Base-by-base conservation (phyloP, 441 rosid genomes). In the Mallotus japonicus region DNA sequence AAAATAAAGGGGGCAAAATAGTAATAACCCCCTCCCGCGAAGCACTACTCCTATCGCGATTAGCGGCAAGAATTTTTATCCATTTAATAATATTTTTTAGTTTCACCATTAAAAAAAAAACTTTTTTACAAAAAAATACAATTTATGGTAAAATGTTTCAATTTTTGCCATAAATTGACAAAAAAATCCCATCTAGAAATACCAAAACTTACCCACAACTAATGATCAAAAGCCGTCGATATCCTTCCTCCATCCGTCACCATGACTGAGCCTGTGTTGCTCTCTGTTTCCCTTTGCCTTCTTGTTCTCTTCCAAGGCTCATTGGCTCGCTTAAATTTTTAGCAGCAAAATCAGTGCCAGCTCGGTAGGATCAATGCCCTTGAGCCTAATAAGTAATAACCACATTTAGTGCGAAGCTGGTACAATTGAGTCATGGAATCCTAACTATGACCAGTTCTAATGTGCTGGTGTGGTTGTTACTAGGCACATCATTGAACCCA, bases 341-440 rank as follows among this genome's bases (percentile, higher is more conserved):
- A 58, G 51, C 75, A 65, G 71, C 82, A 47, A 70, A 83, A 74
- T 62, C 84, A 86, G 81, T 92, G 96, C 77, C 88, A 84, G 66
- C 74, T 94, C 50, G 80, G 86, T 58, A 79, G 79, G 72, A 83
- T 92, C 17, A 68, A 83, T 49, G 80, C 91, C 3, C 76, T 87
- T 5, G 84, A 87, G 78, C 95, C 98, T 7, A 77, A 75, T 47
- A 76, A 81, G 72, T 7, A 77, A 75, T 47, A 76, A 81, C 73
- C 80, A 80, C 4, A 55, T 87, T n/a, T 69, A 85, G 73, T 56
- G 79, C 6, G 89, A 86, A 74, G 89, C 86, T 0, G 86, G 89
- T 28, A 0, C 34, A 9, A 77, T 77, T 0, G 86, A 87, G 80
- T 44, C 81, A 4, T 84, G 84, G 89, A 74, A 83, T 74, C 81